Percentiles rank a stretch among this genome's conserved stretches.
These are phyloP conservation scores for Ogataea ramenticola DNA, from an alignment of 805 yeast genomes.

Conservation along the genomic window DNA sequence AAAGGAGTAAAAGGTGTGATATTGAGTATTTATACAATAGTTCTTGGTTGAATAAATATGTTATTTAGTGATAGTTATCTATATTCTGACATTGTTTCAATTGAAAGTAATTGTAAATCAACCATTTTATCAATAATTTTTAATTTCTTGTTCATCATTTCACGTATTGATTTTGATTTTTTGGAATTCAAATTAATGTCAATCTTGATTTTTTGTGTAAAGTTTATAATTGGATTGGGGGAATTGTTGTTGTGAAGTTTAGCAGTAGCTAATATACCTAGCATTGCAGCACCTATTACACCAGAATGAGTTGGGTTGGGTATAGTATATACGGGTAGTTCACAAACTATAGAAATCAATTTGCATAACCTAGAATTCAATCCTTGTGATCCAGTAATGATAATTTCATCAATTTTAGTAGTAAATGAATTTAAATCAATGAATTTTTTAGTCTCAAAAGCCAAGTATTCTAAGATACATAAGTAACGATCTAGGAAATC, in stretches of 20 bases:
- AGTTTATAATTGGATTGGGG: no score
- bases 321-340: neutral
- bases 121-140: slow-evolving; percentile 7
- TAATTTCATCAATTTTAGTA: slow-evolving; percentile 28
- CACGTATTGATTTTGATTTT: slow-evolving; percentile 1
- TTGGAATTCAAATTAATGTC: neutral
- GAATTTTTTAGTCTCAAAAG: slow-evolving; percentile 41
- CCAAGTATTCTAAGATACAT: slow-evolving; percentile 41
- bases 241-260: neutral
- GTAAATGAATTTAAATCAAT: no score
- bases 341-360: neutral
- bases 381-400: slow-evolving; percentile 50
- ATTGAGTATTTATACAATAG: slow-evolving; percentile 26
- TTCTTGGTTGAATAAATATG: slow-evolving; percentile 25
- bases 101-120: neutral
- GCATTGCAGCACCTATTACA: slow-evolving; percentile 4
- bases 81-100: neutral
- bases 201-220: no score
- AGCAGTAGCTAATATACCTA: neutral
- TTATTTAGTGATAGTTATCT: no score
- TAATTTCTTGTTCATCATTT: slow-evolving; percentile 10
- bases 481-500: slow-evolving; percentile 37
- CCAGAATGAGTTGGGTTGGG: neutral
- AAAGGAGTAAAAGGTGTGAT: slow-evolving; percentile 37
- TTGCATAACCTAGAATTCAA: slow-evolving; percentile 31